A percentile compares a stretch with the other conserved stretches of the same genome.
Evolutionary conservation across 371 early-diverging fungal genomes (phyloP).

Genomic region (Cokeromyces recurvatus): DNA sequence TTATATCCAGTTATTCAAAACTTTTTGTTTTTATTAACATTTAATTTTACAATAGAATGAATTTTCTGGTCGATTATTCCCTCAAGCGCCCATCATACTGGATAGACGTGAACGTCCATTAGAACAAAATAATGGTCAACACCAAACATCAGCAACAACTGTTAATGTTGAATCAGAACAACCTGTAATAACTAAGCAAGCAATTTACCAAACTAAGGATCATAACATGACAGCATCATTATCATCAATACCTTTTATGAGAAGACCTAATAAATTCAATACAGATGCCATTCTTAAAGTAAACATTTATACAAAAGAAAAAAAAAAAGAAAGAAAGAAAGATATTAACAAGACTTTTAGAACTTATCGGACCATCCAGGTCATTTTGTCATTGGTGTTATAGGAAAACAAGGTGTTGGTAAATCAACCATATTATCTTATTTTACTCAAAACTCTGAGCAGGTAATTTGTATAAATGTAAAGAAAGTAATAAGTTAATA

Average conservation of each 20-base stretch:
- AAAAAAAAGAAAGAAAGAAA: not conserved
- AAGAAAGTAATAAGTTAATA: not conserved
- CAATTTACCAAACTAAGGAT: too few species aligned
- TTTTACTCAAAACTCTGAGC: conserved; percentile 41
- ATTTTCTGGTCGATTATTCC: not conserved
- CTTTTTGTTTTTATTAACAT: not conserved
- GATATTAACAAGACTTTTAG: not conserved
- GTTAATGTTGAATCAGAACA: not conserved
- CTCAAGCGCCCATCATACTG: conserved; percentile 17
- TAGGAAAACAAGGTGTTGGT: conserved; percentile 69
- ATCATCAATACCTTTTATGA: conserved; percentile 11
- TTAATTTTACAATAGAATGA: too few species aligned
- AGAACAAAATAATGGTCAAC: not conserved
- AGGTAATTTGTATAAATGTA: conserved; percentile 16
- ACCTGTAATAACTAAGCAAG: too few species aligned
- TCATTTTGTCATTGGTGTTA: conserved; percentile 70
- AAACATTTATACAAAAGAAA: not conserved
- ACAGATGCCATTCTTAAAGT: conserved; percentile 15
- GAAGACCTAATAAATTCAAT: conserved; percentile 15
- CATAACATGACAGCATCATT: too few species aligned
- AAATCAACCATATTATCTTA: conserved; percentile 67
- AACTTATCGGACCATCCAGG: conserved; percentile 58
- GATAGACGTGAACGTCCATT: conserved; percentile 17
- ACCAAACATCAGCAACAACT: too few species aligned
- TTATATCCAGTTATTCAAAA: too few species aligned